Conservation (phyloP, 495 filamentous ascomycete genomes). For the Massariosphaeria phaeospora region DNA sequence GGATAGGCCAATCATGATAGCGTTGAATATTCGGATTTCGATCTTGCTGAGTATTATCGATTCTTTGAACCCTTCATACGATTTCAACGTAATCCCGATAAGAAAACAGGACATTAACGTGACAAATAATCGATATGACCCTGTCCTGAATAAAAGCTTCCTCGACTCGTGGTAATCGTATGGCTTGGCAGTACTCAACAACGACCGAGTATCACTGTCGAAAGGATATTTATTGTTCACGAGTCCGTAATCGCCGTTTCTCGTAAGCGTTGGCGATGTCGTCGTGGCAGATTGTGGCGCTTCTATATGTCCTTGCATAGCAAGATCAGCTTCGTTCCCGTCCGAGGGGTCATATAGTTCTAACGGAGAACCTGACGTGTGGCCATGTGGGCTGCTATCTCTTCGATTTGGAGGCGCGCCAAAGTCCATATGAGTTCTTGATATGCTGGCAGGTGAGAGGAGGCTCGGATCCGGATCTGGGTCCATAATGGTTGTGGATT, state of each 20-base stretch:
- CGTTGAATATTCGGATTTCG: conserved; percentile 22
- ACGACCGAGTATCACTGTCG: conserved; percentile 18
- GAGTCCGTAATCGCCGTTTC: conserved; percentile 1
- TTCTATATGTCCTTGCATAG: conserved; percentile 19
- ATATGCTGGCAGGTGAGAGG: not conserved
- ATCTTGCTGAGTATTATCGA: conserved; percentile 7
- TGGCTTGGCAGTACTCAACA: conserved; percentile 13
- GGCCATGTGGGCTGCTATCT: not conserved
- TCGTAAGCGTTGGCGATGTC: not conserved
- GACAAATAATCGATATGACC: conserved; percentile 7
- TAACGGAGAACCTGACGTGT: not conserved
- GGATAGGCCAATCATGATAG: conserved; percentile 27
- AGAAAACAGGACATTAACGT: conserved; percentile 22
- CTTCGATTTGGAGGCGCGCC: not conserved
- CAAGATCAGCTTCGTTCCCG: not conserved
- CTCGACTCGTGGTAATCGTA: conserved; percentile 25
- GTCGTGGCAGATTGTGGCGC: not conserved
- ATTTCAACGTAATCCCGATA: conserved; percentile 15
- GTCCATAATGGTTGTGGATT: no score
- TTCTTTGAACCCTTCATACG: conserved; percentile 21
- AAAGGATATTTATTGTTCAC: not conserved
- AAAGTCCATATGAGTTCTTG: not conserved
- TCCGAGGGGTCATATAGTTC: conserved; percentile 7
- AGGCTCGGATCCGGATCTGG: not conserved
- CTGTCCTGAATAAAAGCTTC: conserved; percentile 19